Percentiles rank a stretch among this genome's conserved stretches.
Evolutionary conservation across 495 filamentous ascomycete genomes (phyloP).

Genomic region (Chaetomium tenue): DNA sequence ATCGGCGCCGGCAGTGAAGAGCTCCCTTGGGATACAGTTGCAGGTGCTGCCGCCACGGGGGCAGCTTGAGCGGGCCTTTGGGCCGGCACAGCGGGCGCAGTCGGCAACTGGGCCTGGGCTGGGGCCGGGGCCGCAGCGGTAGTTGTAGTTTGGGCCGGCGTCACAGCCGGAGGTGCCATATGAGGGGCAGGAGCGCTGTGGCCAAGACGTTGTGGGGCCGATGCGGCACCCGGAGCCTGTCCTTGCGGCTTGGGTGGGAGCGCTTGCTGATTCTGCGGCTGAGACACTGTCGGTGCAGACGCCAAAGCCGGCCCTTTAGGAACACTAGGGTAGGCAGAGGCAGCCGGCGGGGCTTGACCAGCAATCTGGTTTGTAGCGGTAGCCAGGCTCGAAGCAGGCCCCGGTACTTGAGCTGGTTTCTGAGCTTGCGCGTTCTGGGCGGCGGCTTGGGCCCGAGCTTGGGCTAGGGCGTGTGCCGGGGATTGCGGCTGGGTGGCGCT

Average conservation of each 20-base stretch:
- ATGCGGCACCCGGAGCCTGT: neutral
- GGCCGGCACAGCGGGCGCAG: neutral
- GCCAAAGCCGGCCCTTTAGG: neutral
- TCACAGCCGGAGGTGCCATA: neutral
- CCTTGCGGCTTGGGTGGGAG: neutral
- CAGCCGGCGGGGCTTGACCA: neutral
- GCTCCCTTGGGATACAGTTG: neutral
- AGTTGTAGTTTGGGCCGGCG: neutral
- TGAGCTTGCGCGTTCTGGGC: constrained; percentile 1
- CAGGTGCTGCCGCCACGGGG: neutral
- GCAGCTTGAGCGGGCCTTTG: constrained; percentile 3
- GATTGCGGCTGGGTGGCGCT: neutral
- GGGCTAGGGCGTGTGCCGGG: constrained; percentile 6
- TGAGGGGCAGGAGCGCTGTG: neutral
- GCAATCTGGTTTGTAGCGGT: neutral
- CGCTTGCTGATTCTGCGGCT: neutral
- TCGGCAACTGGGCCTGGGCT: neutral
- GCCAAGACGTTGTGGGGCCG: neutral
- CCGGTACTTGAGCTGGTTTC: constrained; percentile 7
- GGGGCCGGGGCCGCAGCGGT: neutral
- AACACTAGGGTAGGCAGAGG: neutral
- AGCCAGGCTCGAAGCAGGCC: neutral
- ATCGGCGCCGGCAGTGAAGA: neutral
- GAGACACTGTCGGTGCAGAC: neutral
- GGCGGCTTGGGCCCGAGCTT: constrained; percentile 5